These are phyloP conservation scores for Crithidia acanthocephali DNA, from an alignment of 208 protist genomes.

Conservation along the genomic window DNA sequence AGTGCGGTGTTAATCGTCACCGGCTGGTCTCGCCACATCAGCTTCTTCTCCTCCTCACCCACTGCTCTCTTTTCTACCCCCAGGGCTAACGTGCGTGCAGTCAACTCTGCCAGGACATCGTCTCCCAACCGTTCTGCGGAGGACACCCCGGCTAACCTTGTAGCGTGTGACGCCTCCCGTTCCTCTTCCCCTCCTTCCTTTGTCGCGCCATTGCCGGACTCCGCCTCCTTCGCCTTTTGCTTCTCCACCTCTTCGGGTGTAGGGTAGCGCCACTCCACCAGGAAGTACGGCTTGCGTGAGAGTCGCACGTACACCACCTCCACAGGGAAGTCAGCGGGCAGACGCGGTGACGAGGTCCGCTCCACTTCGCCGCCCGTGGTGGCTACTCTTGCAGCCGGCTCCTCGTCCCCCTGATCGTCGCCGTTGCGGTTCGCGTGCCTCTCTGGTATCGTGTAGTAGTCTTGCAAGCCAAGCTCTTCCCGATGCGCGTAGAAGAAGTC, in stretches of 20 bases:
- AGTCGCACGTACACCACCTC: constrained; percentile 71
- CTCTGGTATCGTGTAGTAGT: constrained; percentile 39
- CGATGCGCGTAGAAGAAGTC: constrained; percentile 65
- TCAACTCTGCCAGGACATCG: constrained; percentile 14
- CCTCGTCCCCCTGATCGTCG: constrained; percentile 3
- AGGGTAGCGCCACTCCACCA: constrained; percentile 76
- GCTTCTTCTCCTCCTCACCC: not conserved
- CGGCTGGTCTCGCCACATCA: constrained; percentile 50
- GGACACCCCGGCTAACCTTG: not conserved
- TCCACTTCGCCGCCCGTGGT: not conserved
- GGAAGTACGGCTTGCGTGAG: constrained; percentile 83
- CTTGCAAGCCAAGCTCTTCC: constrained; percentile 39
- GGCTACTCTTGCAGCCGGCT: not conserved
- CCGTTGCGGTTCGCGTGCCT: too few relatives aligned
- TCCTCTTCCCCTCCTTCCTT: constrained; percentile 6
- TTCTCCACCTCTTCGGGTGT: constrained; percentile 40
- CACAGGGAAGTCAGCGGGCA: constrained; percentile 60
- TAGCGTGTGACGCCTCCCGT: not conserved
- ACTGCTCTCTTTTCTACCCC: not conserved
- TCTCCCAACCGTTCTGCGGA: not conserved
- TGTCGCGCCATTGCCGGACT: not conserved
- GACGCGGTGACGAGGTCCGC: constrained; percentile 6
- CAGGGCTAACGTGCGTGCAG: constrained; percentile 33
- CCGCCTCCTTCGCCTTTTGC: constrained; percentile 15
- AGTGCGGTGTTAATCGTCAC: constrained; percentile 52